Evolutionary conservation across 768 basidiomycete species (phyloP), one percentile per base, ranked within the genome.

Genomic region (Xerocomellus intermedius): DNA sequence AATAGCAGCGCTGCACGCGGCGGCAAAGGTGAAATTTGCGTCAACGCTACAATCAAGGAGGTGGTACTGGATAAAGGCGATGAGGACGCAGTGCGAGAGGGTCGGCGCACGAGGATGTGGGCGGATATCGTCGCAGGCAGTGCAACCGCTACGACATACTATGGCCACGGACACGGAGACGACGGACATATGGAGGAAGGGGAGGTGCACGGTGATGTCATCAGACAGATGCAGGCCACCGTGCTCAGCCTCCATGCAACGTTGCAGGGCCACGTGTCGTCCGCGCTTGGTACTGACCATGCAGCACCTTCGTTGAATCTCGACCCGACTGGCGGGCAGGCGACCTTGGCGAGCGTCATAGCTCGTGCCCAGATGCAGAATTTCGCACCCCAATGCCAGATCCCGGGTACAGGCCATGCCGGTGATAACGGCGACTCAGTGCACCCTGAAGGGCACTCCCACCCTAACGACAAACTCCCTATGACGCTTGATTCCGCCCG

Each of bases 271-370:
- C 77, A 82, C 65, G 85, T 87, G 45, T 78, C 83, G 21, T 76
- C 73, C 45, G 80, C 80, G 9, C 69, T 87, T 32, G 84, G 83
- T 7, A 71, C 64, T 14, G 71, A 67, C 36, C 72, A 72, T 26
- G 59, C 61, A 1, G 62, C 66, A 9, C 70, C 71, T 7, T 62
- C 72, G 12, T 47, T 65, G 32, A 64, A 71, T 9, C 64, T 68
- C 37, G 82, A 80, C 68, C 75, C 82, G 14, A 69, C 80, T 19
- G 77, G 73, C 32, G 81, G 85, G 9, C 85, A 87, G 64, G 82
- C 85, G 35, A 89, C 86, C 0, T 64, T 89, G 44, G 86, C 87
- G 8, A 85, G 86, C 54, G 82, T 87, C 37, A 85, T 89, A 53
- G 85, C 87, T 8, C 82, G 81, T n/a, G 85, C 83, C 7, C 86